Evolutionary conservation across 495 filamentous ascomycete species (phyloP).

Genomic region (Collariella sp.): DNA sequence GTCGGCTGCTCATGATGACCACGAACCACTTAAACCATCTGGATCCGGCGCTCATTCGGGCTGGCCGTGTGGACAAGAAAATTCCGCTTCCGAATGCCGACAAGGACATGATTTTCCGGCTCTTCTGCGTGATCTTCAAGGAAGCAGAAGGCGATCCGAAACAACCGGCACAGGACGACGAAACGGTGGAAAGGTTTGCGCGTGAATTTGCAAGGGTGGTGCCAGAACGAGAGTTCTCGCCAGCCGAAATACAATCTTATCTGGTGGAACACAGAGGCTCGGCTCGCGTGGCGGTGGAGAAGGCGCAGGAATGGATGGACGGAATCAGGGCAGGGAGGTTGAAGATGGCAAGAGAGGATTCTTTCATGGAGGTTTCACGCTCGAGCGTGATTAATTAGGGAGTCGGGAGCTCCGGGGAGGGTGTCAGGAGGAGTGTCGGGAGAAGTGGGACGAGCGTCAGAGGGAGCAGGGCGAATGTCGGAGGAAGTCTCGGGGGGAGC

Average conservation of each 20-base stretch:
- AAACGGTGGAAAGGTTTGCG: background rate
- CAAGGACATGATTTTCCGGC: conserved; percentile 11
- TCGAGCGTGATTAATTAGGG: too few species aligned
- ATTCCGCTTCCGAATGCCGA: conserved; percentile 49
- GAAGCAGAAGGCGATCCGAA: background rate
- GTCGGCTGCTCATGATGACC: conserved; percentile 68
- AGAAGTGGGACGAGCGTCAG: background rate
- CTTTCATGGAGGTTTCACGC: too few species aligned
- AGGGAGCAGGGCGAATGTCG: background rate
- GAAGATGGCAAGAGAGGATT: too few species aligned
- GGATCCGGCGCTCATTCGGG: conserved; percentile 58
- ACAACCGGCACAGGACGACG: conserved; percentile 1
- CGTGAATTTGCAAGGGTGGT: conserved; percentile 5
- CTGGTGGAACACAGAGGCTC: conserved; percentile 4
- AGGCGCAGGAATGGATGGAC: background rate
- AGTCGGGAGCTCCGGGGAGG: background rate
- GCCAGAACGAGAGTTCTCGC: conserved; percentile 5
- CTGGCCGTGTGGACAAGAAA: conserved; percentile 59
- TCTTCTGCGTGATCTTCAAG: conserved; percentile 8
- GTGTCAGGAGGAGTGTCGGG: background rate
- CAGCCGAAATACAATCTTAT: conserved; percentile 8
- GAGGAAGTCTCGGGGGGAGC: too few species aligned
- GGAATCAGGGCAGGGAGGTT: background rate
- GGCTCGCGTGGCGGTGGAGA: conserved; percentile 5
- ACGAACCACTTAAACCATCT: conserved; percentile 62